These are phyloP conservation scores for Lichenothelia convexa DNA, from an alignment of 495 filamentous ascomycete genomes.

Conservation along the genomic window DNA sequence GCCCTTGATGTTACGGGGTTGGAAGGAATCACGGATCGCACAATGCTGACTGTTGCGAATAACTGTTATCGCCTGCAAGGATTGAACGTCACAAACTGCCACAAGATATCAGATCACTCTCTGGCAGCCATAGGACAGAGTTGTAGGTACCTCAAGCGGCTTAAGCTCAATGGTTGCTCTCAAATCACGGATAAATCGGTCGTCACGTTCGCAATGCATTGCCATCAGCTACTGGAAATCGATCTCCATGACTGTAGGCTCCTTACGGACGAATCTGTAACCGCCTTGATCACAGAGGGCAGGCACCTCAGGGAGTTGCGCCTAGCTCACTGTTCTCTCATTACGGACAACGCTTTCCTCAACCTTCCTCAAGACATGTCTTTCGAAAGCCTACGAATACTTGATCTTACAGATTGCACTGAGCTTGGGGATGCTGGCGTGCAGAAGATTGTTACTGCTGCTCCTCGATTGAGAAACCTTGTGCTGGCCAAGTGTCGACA, in stretches of 20 bases:
- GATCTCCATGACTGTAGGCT: constrained; percentile 75
- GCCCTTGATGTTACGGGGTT: constrained; percentile 82
- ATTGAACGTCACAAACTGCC: constrained; percentile 79
- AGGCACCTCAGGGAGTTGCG: constrained; percentile 74
- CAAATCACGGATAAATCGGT: constrained; percentile 66
- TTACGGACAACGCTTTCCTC: constrained; percentile 74
- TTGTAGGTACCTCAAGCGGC: constrained; percentile 76
- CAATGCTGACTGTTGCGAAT: constrained; percentile 59
- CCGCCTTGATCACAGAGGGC: constrained; percentile 54
- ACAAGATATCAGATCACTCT: constrained; percentile 66
- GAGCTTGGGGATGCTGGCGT: constrained; percentile 71
- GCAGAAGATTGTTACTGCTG: constrained; percentile 65
- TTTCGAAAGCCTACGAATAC: constrained; percentile 76
- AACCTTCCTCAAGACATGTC: constrained; percentile 47
- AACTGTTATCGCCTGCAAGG: constrained; percentile 78
- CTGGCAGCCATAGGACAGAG: constrained; percentile 63
- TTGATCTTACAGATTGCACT: constrained; percentile 80
- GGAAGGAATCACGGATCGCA: constrained; percentile 61
- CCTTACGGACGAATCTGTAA: constrained; percentile 65
- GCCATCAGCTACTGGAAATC: constrained; percentile 85
- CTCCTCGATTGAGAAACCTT: constrained; percentile 78
- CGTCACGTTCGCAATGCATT: constrained; percentile 68
- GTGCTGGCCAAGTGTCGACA: constrained; percentile 86
- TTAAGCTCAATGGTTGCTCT: constrained; percentile 82
- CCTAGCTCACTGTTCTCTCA: constrained; percentile 61